Conservation (phyloP, 768 basidiomycete genomes). For the Hortiboletus campestris region DNA sequence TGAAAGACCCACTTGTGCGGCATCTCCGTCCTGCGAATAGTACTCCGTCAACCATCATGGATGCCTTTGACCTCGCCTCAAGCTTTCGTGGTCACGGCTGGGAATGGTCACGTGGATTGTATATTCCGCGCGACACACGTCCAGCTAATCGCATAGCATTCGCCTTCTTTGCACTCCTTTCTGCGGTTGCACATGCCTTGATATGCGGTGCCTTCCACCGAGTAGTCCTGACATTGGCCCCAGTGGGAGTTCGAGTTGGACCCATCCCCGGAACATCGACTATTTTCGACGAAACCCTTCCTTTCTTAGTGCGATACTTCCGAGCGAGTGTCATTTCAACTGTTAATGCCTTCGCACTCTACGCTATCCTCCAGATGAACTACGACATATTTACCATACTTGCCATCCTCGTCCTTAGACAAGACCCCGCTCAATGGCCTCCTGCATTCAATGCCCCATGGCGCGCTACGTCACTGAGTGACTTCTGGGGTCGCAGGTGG, state of each 20-base stretch:
- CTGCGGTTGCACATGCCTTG: neutral
- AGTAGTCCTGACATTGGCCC: neutral
- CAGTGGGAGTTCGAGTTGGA: neutral
- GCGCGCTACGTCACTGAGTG: neutral
- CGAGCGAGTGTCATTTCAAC: neutral
- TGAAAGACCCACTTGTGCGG: neutral
- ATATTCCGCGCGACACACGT: neutral
- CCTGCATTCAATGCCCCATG: neutral
- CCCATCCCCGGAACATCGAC: neutral
- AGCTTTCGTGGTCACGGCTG: neutral
- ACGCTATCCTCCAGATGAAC: neutral
- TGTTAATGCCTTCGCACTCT: neutral
- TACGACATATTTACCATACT: neutral
- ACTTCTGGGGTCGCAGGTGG: slow-evolving; percentile 1
- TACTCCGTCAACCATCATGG: neutral
- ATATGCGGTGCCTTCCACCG: neutral
- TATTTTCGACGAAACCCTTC: neutral
- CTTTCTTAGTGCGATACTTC: neutral
- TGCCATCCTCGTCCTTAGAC: neutral
- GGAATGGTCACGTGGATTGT: neutral
- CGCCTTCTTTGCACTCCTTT: neutral
- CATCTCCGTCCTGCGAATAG: neutral
- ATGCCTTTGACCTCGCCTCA: neutral
- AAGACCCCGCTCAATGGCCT: slow-evolving; percentile 1
- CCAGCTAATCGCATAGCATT: neutral